Evolutionary conservation across 2,329 filamentous ascomycete species (phyloP), one percentile per base, ranked within the genome.

Genomic region (Cyphellophora attinorum): DNA sequence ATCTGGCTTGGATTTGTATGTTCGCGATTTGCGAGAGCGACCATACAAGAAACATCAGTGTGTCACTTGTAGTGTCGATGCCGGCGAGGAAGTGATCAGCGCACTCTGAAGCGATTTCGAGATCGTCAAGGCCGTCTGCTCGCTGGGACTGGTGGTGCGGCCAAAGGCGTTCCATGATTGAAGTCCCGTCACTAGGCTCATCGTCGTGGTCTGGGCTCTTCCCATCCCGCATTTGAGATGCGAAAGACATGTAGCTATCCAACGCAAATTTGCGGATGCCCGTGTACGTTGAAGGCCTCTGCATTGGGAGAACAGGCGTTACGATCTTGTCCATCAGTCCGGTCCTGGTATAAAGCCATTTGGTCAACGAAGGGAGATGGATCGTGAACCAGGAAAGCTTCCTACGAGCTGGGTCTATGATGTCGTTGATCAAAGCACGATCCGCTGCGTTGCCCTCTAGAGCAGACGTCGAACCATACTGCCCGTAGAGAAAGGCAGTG

Each of bases 71-170:
- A 3, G 68, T 72, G 40, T 72, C 65, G 11, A 70, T 69, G 1
- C 67, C 68, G 1, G 68, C 68, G 0, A 69, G 56, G 4, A 73
- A 56, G 39, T 72, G 69, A 37, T 73, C 69, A 2, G 68, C 67
- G 11, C 58, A 62, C 46, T 73, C 69, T 0, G 68, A 70, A 2
- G 70, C 70, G 33, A 69, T 64, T 19, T 70, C 64, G 15, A 69
- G 44, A 21, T 64, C 61, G 6, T 55, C 49, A 3, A 70, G 41
- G 3, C 49, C 48, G n/a, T n/a, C n/a, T n/a, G n/a, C n/a, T n/a
- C n/a, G n/a, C 51, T 6, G 46, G 15, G 6, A 53, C 47, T 12
- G 44, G 31, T 11, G 42, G 27, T 21, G 34, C 17, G 40, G 42
- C 29, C 47, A 42, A 14, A 47, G 31, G 15, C 45, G 43, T n/a